A percentile compares a stretch with the other conserved stretches of the same genome.
Conservation (phyloP, 768 basidiomycete genomes). For the Cantharellus cinnabarinus region DNA sequence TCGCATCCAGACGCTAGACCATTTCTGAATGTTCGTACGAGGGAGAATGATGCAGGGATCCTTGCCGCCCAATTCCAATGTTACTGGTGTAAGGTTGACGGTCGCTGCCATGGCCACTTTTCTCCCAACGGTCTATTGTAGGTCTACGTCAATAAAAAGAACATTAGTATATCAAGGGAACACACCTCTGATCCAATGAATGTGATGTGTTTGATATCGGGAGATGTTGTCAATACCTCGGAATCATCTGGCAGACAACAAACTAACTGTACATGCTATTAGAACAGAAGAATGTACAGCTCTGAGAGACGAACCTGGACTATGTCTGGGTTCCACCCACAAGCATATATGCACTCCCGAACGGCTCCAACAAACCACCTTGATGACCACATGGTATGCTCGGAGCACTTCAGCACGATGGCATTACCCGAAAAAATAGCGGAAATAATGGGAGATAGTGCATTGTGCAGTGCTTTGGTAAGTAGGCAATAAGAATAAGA, state of each 20-base stretch:
- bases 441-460: conserved; percentile 84
- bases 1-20: conserved; percentile 69
- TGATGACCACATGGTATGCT: conserved; percentile 78
- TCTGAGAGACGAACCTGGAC: conserved; percentile 40
- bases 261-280: conserved; percentile 31
- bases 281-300: neutral
- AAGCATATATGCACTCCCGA: conserved; percentile 49
- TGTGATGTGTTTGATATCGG: conserved; percentile 78
- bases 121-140: conserved; percentile 13
- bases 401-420: conserved; percentile 79
- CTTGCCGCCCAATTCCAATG: conserved; percentile 87
- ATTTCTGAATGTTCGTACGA: conserved; percentile 60
- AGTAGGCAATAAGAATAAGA: neutral
- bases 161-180: neutral
- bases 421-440: conserved; percentile 80
- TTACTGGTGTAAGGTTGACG: conserved; percentile 73
- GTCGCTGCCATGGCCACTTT: conserved; percentile 73
- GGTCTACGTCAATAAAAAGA: neutral
- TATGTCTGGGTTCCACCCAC: conserved; percentile 66
- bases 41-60: conserved; percentile 85
- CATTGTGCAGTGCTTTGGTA: conserved; percentile 65
- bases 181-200: conserved; percentile 61
- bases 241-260: conserved; percentile 82
- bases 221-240: conserved; percentile 52
- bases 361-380: conserved; percentile 52